Conservation (phyloP, 257 asterid species). For the Salvia hispanica region DNA sequence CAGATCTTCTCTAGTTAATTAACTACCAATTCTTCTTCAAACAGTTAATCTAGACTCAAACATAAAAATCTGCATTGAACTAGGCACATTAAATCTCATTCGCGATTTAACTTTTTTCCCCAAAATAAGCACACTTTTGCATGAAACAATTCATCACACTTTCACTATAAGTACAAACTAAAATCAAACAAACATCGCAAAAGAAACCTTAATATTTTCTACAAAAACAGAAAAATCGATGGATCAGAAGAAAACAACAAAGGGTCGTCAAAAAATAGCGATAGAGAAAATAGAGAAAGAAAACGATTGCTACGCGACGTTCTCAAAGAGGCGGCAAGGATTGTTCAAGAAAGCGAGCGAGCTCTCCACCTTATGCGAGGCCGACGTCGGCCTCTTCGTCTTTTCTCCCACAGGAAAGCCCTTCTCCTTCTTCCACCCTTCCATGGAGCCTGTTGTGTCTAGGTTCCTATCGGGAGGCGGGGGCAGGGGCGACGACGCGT, state of each 20-base stretch:
- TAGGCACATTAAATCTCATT: neutral
- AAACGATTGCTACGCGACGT: slow-evolving; percentile 24
- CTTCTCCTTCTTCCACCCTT: slow-evolving; percentile 49
- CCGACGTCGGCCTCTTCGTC: slow-evolving; percentile 36
- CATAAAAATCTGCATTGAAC: neutral
- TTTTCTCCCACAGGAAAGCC: slow-evolving; percentile 50
- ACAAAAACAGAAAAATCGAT: neutral
- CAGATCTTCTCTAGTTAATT: neutral
- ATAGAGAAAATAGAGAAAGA: slow-evolving; percentile 33
- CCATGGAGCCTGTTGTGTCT: slow-evolving; percentile 21
- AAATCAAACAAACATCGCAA: neutral
- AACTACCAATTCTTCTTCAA: neutral
- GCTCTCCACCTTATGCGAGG: slow-evolving; percentile 31
- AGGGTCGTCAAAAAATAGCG: slow-evolving; percentile 38
- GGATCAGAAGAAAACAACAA: slow-evolving; percentile 29
- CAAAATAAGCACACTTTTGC: neutral
- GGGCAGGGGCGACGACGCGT: neutral
- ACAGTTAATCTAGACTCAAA: neutral
- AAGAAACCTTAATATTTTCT: neutral
- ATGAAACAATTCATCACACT: neutral
- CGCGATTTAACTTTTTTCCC: neutral
- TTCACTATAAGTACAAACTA: slow-evolving; percentile 7
- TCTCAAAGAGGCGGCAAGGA: slow-evolving; percentile 40
- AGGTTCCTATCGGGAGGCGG: neutral
- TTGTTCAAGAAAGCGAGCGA: slow-evolving; percentile 40